A percentile compares a stretch with the other conserved stretches of the same genome.
phyloP scores from a whole-genome alignment of 139 green algal species.

The Deuterostichococcus epilithicus region DNA sequence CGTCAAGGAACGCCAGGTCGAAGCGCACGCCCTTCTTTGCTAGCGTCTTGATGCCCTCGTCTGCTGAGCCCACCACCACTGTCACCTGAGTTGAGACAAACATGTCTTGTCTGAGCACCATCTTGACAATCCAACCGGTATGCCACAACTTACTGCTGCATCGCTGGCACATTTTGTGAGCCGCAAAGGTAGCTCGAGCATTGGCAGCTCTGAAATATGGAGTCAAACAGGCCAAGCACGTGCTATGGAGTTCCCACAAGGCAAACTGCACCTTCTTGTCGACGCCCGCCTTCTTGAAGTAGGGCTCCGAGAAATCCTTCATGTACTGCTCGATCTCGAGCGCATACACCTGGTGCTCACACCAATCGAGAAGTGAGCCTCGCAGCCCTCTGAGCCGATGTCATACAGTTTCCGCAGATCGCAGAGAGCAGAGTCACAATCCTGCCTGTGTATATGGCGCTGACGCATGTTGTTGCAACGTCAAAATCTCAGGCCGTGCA shows the following conservation, averaged over 20 bases:
- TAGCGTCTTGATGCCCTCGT: constrained; percentile 25
- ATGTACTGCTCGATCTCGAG: constrained; percentile 48
- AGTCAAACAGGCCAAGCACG: background rate
- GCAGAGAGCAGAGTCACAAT: background rate
- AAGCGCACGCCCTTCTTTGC: constrained; percentile 20
- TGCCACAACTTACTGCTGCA: too few species aligned
- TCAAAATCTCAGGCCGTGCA: background rate
- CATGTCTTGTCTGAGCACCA: too few species aligned
- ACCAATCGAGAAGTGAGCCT: background rate
- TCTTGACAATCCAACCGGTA: too few species aligned
- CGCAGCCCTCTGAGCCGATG: too few species aligned
- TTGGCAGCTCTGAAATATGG: too few species aligned
- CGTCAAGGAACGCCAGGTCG: constrained; percentile 51
- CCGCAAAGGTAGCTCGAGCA: too few species aligned
- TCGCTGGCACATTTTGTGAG: too few species aligned
- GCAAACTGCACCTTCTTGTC: constrained; percentile 1
- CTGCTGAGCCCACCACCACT: constrained; percentile 26
- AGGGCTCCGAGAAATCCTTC: constrained; percentile 32
- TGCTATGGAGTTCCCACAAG: too few species aligned
- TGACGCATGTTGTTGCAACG: background rate
- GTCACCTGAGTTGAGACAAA: constrained; percentile 5
- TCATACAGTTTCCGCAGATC: too few species aligned
- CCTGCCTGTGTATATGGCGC: background rate
- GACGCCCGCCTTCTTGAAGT: constrained; percentile 31
- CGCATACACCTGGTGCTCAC: constrained; percentile 30